Conservation (phyloP, 306 rosid species). For the Pyrus communis region DNA sequence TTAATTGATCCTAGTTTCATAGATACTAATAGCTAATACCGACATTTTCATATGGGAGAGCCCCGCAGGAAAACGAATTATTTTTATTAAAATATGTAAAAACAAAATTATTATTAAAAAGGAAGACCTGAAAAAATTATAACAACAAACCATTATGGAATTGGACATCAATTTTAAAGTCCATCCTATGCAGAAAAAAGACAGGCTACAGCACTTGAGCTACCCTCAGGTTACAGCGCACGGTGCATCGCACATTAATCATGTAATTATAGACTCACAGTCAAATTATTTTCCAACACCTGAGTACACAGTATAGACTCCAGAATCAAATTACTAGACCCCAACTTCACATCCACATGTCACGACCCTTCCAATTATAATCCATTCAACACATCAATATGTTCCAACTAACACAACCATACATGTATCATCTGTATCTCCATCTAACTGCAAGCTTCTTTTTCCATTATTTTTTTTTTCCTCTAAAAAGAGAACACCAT, state of each 20-base stretch:
- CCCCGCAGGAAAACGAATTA: not conserved
- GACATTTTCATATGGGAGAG: not conserved
- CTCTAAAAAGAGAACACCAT: not conserved
- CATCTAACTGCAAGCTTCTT: not conserved
- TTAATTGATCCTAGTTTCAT: not conserved
- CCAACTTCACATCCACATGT: too few relatives aligned
- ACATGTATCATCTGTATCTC: not conserved
- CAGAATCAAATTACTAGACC: too few relatives aligned
- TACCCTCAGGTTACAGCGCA: not conserved
- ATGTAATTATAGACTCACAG: not conserved
- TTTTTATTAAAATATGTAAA: not conserved
- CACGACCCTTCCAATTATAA: not conserved
- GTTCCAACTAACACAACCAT: not conserved
- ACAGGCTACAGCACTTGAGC: not conserved
- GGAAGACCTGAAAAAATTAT: not conserved
- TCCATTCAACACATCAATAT: not conserved
- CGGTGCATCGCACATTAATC: not conserved
- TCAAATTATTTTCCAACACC: not conserved
- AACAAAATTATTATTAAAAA: not conserved
- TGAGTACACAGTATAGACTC: too few relatives aligned
- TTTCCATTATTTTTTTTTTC: not conserved
- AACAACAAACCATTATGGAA: not conserved
- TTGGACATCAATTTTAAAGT: not conserved
- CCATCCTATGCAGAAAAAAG: not conserved
- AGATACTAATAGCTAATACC: not conserved